Base-by-base conservation (phyloP, 1,284 basidiomycete genomes). In the Trichosporon sp. region DNA sequence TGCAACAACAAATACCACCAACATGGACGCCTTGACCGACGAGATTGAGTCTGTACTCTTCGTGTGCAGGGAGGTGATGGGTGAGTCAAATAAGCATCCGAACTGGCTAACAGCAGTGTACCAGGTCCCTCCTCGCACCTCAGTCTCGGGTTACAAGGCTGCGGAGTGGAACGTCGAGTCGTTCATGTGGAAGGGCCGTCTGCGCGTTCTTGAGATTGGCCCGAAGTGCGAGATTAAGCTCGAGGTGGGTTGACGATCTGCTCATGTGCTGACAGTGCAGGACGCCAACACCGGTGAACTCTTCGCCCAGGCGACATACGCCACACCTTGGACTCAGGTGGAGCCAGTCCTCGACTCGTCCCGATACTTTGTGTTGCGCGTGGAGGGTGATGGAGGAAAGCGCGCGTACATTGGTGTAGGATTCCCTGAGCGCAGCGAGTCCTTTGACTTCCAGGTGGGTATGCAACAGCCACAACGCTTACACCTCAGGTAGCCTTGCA, bases 341-440 rank as follows among this genome's bases (percentile, higher is more conserved):
- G 97, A 99, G 79, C 92, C 95, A 6, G 96, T 98, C 5, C 88
- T 99, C 32, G 96, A 99, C 84, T 96, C 93, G 0, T 96, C 93
- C 8, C 89, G 96, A 65, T 99, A 98, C 84, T 98, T 98, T 83
- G 96, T 98, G 5, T 87, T 98, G 37, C 88, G 94, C 68, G 91
- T 98, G 1, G 95, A 96, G 84, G 83, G 85, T 21, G 93, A 95
- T 75, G 87, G 86, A 16, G 93, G 93, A 12, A 90, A 88, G 83
- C 91, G 93, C 79, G 94, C 94, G 0, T 96, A 94, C 79, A 92
- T 98, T 71, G 95, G 95, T 2, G 91, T 97, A 88, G 94, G 96
- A 7, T 98, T 97, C 81, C 88, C 89, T 19, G 95, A 98, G 81
- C 88, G 95, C 32, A 88, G 92, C 37, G 95, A 97, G 78, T 92